These are phyloP conservation scores for Pythium plurisporium DNA, from an alignment of 352 stramenopile genomes.

Conservation along the genomic window DNA sequence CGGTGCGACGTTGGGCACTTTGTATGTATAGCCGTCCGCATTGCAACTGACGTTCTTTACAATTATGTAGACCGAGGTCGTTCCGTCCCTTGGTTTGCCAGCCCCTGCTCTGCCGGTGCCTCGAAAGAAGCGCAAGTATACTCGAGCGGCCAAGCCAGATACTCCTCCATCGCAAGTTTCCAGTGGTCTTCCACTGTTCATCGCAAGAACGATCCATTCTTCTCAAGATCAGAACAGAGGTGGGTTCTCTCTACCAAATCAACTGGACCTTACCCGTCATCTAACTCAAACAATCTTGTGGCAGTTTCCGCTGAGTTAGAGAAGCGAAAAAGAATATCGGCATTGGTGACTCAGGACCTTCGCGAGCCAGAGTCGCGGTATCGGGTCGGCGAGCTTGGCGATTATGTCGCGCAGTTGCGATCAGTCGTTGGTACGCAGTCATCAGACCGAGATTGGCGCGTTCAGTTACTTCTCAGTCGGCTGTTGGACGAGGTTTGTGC, in stretches of 20 bases:
- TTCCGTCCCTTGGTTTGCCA: conserved; percentile 6
- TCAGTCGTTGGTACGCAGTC: neutral
- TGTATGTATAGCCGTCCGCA: neutral
- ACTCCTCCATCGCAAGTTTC: no score
- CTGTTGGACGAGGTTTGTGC: conserved; percentile 11
- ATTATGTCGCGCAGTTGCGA: conserved; percentile 1
- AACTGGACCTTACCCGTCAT: no score
- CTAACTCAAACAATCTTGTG: no score
- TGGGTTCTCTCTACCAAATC: no score
- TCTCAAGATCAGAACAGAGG: no score
- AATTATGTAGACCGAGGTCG: conserved; percentile 6
- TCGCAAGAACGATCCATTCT: no score
- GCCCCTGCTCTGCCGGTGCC: neutral
- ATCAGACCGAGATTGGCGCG: conserved; percentile 1
- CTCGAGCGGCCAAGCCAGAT: neutral
- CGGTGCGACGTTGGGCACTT: conserved; percentile 1
- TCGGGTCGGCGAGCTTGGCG: neutral
- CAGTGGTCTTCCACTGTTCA: no score
- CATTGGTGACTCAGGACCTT: neutral
- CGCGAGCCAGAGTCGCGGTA: neutral
- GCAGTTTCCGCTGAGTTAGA: neutral
- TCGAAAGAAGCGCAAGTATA: conserved; percentile 5
- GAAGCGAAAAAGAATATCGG: neutral
- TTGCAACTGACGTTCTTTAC: neutral
- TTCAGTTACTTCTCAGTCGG: conserved; percentile 7